phyloP scores from a whole-genome alignment of 2,329 filamentous ascomycete species.

The Penicillium sp. region DNA sequence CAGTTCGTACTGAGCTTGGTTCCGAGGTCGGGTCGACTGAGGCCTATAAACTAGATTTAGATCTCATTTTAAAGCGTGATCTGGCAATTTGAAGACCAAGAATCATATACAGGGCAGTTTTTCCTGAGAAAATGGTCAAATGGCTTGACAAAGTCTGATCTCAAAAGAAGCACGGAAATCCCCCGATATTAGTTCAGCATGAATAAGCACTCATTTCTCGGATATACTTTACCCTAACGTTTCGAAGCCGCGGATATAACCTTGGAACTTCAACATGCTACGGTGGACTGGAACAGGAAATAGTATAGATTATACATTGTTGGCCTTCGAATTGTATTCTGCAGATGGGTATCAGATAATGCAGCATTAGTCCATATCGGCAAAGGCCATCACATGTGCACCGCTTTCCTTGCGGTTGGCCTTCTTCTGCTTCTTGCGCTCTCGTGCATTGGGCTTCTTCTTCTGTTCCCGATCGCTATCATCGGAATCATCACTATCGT shows the following conservation, averaged over 20 bases:
- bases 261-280: neutral
- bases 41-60: neutral
- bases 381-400: constrained; percentile 45
- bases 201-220: constrained; percentile 13
- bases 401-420: constrained; percentile 45
- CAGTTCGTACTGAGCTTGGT: constrained; percentile 12
- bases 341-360: constrained; percentile 24
- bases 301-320: neutral
- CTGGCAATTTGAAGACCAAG: neutral
- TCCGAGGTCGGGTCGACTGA: constrained; percentile 3
- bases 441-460: constrained; percentile 24
- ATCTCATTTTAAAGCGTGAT: neutral
- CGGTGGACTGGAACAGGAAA: neutral
- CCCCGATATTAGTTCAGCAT: constrained; percentile 17
- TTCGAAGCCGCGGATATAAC: neutral
- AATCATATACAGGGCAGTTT: neutral
- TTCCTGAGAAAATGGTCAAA: neutral
- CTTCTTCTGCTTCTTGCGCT: constrained; percentile 50
- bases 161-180: constrained; percentile 8
- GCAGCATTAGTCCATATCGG: constrained; percentile 40
- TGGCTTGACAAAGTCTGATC: neutral
- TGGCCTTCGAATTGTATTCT: constrained; percentile 1
- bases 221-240: constrained; percentile 2
- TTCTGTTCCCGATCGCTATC: constrained; percentile 49
- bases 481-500: constrained; percentile 42